Conservation (phyloP, 352 stramenopile species). For the Phytophthora sp. region DNA sequence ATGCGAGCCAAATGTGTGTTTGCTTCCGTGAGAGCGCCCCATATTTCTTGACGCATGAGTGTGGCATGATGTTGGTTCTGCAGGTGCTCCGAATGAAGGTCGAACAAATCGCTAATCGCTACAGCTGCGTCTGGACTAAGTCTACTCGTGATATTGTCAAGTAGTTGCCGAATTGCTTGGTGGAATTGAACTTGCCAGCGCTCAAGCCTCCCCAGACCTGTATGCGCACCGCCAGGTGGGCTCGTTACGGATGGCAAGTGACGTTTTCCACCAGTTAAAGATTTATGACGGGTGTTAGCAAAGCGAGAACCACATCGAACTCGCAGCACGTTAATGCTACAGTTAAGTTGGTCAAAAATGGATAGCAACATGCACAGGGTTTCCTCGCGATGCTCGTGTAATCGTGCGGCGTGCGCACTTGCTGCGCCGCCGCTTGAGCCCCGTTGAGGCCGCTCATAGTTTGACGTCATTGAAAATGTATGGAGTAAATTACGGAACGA, state of each 20-base stretch:
- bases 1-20: constrained; percentile 11
- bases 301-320: constrained; percentile 37
- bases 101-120: constrained; percentile 22
- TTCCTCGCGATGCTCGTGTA: constrained; percentile 30
- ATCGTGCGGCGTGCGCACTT: constrained; percentile 15
- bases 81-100: constrained; percentile 22
- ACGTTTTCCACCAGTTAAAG: background rate
- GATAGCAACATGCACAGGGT: constrained; percentile 23
- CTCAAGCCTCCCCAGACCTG: constrained; percentile 25
- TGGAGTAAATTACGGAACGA: constrained; percentile 31
- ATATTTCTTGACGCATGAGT: constrained; percentile 22
- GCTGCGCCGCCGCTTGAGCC: constrained; percentile 11
- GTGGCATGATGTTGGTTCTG: constrained; percentile 23
- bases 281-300: background rate
- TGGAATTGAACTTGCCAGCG: constrained; percentile 43
- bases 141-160: constrained; percentile 18
- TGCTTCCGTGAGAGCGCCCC: constrained; percentile 3
- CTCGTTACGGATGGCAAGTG: background rate
- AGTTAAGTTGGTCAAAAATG: constrained; percentile 31
- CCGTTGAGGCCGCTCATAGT: constrained; percentile 4
- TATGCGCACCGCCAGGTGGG: background rate
- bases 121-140: constrained; percentile 18
- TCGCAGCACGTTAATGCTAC: constrained; percentile 25
- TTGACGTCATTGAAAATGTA: constrained; percentile 12
- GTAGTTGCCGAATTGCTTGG: constrained; percentile 31